Base-by-base conservation (phyloP, 345 rosid genomes). In the Cardiospermum halicacabum region DNA sequence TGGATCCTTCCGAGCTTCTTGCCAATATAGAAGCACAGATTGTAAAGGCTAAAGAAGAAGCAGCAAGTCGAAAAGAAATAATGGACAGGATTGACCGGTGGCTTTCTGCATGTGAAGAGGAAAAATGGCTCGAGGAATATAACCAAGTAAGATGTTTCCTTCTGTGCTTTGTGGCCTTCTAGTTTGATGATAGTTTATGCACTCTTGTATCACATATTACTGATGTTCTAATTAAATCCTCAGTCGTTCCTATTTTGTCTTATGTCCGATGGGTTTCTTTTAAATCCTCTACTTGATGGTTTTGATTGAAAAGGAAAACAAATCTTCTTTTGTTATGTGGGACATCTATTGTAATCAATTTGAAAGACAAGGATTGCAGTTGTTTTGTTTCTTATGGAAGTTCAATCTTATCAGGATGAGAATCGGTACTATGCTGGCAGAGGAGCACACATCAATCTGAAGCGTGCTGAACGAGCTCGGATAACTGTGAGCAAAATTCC, bases 51-150 rank as follows among this genome's bases (percentile, higher is more conserved):
- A 94, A 84, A 77, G 96, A 87, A 3, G 95, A 88, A 78, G 96
- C 95, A 54, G 50, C 69, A 53, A 87, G 91, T 72, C 88, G 99
- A 42, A 91, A 85, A 81, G 99, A 94, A 56, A 91, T 94, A 74
- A 85, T 87, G 92, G 96, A 91, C 69, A 82, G 93, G 71, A 87
- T 94, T 65, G 95, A 91, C 22, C 78, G 89, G 67, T 94, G 99
- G 97, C 99, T 94, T 47, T 82, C 77, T 13, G 97, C 95, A 40
- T 91, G 96, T 60, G 95, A 94, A 75, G 99, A 91, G 69, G 99
- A 94, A 56, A 91, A 85, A 66, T 94, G 99, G 97, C 84, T 94
- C 56, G 97, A 94, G 80, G 93, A 88, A 62, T 94, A 94, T 72
- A 87, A 81, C 70, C 91, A 65, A 74, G 99, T 94, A 74, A 77